Evolutionary conservation across 768 basidiomycete species (phyloP).

Genomic region (Rhizopogon roseolus): DNA sequence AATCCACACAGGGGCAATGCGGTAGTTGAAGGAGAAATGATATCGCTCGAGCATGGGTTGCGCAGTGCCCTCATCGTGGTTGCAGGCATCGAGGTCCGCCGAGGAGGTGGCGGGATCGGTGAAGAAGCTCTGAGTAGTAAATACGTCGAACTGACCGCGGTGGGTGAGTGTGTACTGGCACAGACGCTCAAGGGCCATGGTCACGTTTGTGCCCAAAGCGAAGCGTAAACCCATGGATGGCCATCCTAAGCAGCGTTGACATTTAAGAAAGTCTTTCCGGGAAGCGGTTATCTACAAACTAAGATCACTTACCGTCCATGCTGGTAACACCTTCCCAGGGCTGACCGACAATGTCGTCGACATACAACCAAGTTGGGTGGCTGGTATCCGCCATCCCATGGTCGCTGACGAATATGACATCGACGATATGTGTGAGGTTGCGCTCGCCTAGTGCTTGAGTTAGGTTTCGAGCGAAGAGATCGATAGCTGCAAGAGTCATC

Average conservation of each 20-base stretch:
- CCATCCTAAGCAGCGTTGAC: conserved; percentile 59
- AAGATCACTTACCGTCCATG: conserved; percentile 19
- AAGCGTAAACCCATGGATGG: conserved; percentile 87
- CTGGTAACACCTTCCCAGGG: conserved; percentile 44
- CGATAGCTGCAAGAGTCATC: conserved; percentile 63
- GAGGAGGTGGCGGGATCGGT: neutral
- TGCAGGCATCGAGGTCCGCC: neutral
- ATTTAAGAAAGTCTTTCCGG: conserved; percentile 9
- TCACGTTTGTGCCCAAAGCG: conserved; percentile 47
- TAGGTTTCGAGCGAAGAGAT: conserved; percentile 68
- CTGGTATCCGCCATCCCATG: conserved; percentile 94
- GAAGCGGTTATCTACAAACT: neutral
- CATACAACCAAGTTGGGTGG: conserved; percentile 65
- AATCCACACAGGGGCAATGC: conserved; percentile 88
- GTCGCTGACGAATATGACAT: conserved; percentile 86
- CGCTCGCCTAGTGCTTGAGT: conserved; percentile 59
- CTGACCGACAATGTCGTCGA: conserved; percentile 76
- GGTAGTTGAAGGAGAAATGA: conserved; percentile 66
- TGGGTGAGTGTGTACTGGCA: conserved; percentile 14
- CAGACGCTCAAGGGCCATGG: conserved; percentile 52
- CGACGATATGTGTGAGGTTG: conserved; percentile 78
- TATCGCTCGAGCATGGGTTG: conserved; percentile 67
- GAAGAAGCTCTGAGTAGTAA: conserved; percentile 11
- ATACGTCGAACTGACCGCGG: conserved; percentile 61
- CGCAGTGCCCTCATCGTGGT: conserved; percentile 10